Evolutionary conservation across 768 basidiomycete genomes (phyloP), one percentile per base, ranked within the genome.

Genomic region (Lentinula raphanica): DNA sequence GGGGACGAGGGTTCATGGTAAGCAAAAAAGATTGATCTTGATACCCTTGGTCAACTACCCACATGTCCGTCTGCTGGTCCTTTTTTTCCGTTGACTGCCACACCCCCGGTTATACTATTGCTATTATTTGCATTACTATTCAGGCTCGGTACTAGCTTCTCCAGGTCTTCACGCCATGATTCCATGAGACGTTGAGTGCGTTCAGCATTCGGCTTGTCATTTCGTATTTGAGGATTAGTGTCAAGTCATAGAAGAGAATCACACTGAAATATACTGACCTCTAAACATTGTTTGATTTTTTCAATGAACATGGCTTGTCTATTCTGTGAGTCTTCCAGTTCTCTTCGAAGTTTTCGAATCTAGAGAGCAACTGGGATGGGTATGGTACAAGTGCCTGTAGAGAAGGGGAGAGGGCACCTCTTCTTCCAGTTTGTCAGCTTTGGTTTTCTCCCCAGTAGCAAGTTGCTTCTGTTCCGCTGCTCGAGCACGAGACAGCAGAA

Each of bases 401-500:
- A 5, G 11, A 28, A 9, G 17, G 29, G 46, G 63, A 64, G 60
- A 61, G 66, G 78, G 65, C 71, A 88, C 90, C 82, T 92, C 89
- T 61, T 90, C 86, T 49, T 92, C 89, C 25, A 75, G 72, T 66
- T 79, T 89, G 57, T 85, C 85, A 12, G 85, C 83, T 40, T 86
- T 80, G 49, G 68, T 63, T 68, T 84, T 89, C 70, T 92, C 90
- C 51, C 83, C 81, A 49, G 92, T 88, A 13, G 86, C 86, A 46
- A 93, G 76, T 64, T 92, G 88, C 69, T 88, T 89, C 69, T 92
- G 90, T 66, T 94, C 92, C 9, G 92, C 90, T 25, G 90, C 87
- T 69, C 92, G 86, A 42, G 92, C 92, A 31, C 91, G 84, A 49
- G 92, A 92, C 15, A 94, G 78, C 19, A 94, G 73, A 15, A 94